Conservation (phyloP, 306 rosid genomes). For the Sesbania bispinosa region DNA sequence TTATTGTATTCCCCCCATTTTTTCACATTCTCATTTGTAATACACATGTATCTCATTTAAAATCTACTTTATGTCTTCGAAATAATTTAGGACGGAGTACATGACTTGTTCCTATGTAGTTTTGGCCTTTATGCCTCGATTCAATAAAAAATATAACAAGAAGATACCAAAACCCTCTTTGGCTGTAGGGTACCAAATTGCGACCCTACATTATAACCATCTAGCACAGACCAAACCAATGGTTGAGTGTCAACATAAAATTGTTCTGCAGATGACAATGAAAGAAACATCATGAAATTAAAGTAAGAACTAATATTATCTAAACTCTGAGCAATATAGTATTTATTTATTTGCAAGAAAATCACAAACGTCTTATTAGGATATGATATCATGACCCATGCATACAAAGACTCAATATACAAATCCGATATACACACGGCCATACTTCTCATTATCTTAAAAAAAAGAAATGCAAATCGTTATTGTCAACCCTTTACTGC, state of each 20-base stretch:
- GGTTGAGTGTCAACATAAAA: constrained; percentile 85
- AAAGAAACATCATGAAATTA: constrained; percentile 19
- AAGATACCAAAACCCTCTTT: no score
- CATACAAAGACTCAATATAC: background rate
- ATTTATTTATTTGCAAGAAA: constrained; percentile 7
- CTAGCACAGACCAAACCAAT: constrained; percentile 77
- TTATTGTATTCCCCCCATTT: no score
- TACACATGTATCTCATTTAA: no score
- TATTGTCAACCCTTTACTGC: background rate
- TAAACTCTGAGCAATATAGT: background rate
- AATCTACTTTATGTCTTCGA: no score
- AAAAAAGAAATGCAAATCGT: background rate
- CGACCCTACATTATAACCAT: constrained; percentile 90
- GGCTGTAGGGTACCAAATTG: no score
- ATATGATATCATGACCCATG: background rate
- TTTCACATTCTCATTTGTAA: no score
- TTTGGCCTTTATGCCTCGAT: no score
- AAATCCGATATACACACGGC: background rate
- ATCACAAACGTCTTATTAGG: background rate
- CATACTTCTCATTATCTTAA: background rate
- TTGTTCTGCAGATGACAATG: constrained; percentile 61
- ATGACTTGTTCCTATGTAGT: no score
- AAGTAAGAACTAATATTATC: background rate
- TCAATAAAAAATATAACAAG: no score
- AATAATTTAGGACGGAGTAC: no score